A percentile compares a stretch with the other conserved stretches of the same genome.
Conservation (phyloP, 2,329 filamentous ascomycete genomes). For the Diaporthe sp. region DNA sequence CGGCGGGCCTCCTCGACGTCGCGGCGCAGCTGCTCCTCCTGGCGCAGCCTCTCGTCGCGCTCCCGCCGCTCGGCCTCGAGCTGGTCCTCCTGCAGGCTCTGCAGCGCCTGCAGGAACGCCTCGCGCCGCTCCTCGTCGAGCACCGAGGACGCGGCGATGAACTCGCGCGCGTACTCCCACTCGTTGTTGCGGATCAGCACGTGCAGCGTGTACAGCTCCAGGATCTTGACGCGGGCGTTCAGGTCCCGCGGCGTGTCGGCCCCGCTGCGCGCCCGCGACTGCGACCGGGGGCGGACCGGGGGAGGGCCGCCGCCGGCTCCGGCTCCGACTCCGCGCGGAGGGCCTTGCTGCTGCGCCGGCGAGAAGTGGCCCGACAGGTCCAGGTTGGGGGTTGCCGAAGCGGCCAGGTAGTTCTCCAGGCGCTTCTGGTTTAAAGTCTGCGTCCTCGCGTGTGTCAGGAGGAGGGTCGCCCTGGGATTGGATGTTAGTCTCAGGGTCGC, state of each 20-base stretch:
- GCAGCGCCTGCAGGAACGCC: conserved; percentile 87
- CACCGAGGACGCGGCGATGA: conserved; percentile 87
- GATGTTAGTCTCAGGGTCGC: conserved; percentile 44
- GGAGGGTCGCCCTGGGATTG: conserved; percentile 81
- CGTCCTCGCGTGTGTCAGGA: conserved; percentile 89
- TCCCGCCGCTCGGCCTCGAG: conserved; percentile 77
- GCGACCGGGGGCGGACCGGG: conserved; percentile 58
- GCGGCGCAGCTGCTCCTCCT: conserved; percentile 69
- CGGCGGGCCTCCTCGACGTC: conserved; percentile 71
- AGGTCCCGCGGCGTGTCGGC: conserved; percentile 88
- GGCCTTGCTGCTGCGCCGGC: conserved; percentile 55
- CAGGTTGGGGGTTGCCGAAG: conserved; percentile 79
- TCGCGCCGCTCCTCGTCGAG: conserved; percentile 94
- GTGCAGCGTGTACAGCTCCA: conserved; percentile 95
- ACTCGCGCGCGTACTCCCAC: conserved; percentile 95
- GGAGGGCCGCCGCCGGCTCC: conserved; percentile 43
- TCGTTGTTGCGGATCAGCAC: conserved; percentile 94
- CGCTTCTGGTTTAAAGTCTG: conserved; percentile 89
- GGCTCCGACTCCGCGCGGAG: too few species aligned
- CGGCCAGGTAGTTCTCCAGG: conserved; percentile 89
- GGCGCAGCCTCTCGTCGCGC: conserved; percentile 68
- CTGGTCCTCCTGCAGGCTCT: conserved; percentile 87
- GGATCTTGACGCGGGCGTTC: conserved; percentile 87
- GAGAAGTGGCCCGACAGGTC: conserved; percentile 78
- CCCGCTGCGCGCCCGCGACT: conserved; percentile 69